Percentiles rank a stretch among this genome's conserved stretches.
Conservation (phyloP, 345 rosid genomes). For the Conringia planisiliqua region DNA sequence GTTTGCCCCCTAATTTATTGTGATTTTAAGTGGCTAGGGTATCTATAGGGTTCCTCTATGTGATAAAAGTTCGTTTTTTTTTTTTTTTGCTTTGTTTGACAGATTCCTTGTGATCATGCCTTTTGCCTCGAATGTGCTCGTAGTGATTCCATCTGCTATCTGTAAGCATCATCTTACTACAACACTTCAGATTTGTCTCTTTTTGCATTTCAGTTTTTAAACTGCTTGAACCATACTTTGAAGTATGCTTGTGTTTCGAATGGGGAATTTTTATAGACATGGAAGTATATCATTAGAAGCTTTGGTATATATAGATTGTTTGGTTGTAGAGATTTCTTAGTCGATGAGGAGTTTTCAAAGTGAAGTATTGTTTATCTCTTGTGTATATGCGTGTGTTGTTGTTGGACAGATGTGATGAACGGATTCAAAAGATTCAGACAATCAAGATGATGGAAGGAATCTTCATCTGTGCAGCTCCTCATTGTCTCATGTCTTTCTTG, state of each 20-base stretch:
- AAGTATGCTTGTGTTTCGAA: not conserved
- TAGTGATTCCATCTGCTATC: slow-evolving; percentile 91
- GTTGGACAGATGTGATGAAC: slow-evolving; percentile 77
- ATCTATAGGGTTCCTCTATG: not conserved
- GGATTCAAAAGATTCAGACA: slow-evolving; percentile 92
- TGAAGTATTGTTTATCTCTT: not conserved
- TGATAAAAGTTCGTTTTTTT: not conserved
- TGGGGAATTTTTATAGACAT: not conserved
- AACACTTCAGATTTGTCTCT: not conserved
- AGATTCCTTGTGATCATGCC: slow-evolving; percentile 96
- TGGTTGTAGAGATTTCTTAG: not conserved
- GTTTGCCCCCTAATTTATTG: no score
- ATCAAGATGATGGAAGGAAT: slow-evolving; percentile 98
- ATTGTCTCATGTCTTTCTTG: slow-evolving; percentile 88
- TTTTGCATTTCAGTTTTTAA: not conserved
- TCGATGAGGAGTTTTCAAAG: not conserved
- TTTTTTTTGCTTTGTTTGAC: slow-evolving; percentile 37
- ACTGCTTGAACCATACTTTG: no score
- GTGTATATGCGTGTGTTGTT: not conserved
- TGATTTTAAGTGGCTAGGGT: no score
- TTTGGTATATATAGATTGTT: not conserved
- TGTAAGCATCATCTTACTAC: slow-evolving; percentile 47
- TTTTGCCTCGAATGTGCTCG: slow-evolving; percentile 95
- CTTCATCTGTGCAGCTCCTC: slow-evolving; percentile 98
- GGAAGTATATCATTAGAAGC: not conserved